Base-by-base conservation (phyloP, 2,329 filamentous ascomycete genomes). In the Leptoxyphium fumago region DNA sequence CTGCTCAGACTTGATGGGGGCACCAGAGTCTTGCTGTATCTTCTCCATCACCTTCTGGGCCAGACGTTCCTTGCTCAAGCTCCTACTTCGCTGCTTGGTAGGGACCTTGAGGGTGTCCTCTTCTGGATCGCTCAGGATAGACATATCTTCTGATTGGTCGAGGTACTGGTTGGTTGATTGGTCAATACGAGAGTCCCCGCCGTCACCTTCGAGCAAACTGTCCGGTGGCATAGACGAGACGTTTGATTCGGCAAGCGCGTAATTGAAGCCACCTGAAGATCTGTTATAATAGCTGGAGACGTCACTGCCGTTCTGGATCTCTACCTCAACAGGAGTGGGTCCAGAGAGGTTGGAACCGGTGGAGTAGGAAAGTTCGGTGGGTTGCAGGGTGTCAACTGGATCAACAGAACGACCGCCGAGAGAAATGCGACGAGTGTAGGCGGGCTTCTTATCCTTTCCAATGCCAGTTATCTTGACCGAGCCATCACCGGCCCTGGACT, bases 381-480 rank as follows among this genome's bases (percentile, higher is more conserved):
- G 59, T 43, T 59, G 56, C 5, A 46, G 42, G 10, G 52, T 49
- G 15, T 47, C 45, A 15, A 50, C 30, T 13, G 38, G 39, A 32
- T 47, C 52, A 15, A 46, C 60, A 52, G 66, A 59, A 50, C 63
- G 64, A 48, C 64, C 63, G 40, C 63, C 63, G 21, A 86, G 68
- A 39, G 81, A 81, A 49, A 84, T 83, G 51, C 78, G 77, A 50
- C 75, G 72, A 36, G 75, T 77, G 60, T 78, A 80, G 1, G 75
- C 84, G 14, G 81, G 73, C 64, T 82, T 88, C 55, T 82, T 77
- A 50, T 77, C 72, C 50, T 78, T 77, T 60, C 78, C 82, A 45
- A 80, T 80, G 64, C 91, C 84, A 45, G 85, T 93, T 61, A 94
- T 87, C 64, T 91, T 81, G 48, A 94, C 80, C 58, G 84, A 84